Conservation (phyloP, 495 filamentous ascomycete species). For the Penicillium canariense region DNA sequence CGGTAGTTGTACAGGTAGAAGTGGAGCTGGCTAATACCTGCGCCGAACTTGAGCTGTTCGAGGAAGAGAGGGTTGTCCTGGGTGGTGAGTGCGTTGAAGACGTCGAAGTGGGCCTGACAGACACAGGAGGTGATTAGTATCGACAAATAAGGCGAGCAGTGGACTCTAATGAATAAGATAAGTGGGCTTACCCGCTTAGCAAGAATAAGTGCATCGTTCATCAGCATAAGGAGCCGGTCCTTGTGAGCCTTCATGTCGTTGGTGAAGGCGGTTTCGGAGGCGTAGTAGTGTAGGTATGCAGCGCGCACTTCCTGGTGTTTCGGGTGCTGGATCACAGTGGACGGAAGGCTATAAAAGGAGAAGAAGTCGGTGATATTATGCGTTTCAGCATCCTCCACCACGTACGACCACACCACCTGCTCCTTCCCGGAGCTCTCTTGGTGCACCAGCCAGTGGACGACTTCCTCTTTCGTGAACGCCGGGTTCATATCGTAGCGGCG, state of each 20-base stretch:
- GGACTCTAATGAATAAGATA: neutral
- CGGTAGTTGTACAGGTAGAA: slow-evolving; percentile 98
- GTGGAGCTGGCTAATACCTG: slow-evolving; percentile 92
- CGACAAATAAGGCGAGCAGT: slow-evolving; percentile 11
- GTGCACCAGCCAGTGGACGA: slow-evolving; percentile 84
- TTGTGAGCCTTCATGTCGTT: slow-evolving; percentile 59
- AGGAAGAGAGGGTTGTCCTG: slow-evolving; percentile 96
- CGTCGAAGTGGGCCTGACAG: slow-evolving; percentile 83
- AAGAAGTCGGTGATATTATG: slow-evolving; percentile 93
- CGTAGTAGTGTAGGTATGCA: slow-evolving; percentile 96
- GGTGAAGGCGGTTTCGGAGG: slow-evolving; percentile 74
- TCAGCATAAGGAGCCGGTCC: slow-evolving; percentile 67
- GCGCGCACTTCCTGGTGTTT: slow-evolving; percentile 77
- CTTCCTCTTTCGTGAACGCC: slow-evolving; percentile 71
- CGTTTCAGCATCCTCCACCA: slow-evolving; percentile 72
- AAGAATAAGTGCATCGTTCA: slow-evolving; percentile 82
- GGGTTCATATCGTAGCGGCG: slow-evolving; percentile 80
- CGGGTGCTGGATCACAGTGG: slow-evolving; percentile 75
- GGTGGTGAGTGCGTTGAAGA: slow-evolving; percentile 92
- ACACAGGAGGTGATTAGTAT: too few relatives aligned
- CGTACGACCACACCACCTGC: slow-evolving; percentile 87
- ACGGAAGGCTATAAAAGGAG: slow-evolving; percentile 94
- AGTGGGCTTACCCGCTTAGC: slow-evolving; percentile 63
- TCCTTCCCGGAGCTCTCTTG: slow-evolving; percentile 56
- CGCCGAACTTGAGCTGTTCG: slow-evolving; percentile 86